Base-by-base conservation (phyloP, 257 asterid species). In the Ligustrum vulgare region DNA sequence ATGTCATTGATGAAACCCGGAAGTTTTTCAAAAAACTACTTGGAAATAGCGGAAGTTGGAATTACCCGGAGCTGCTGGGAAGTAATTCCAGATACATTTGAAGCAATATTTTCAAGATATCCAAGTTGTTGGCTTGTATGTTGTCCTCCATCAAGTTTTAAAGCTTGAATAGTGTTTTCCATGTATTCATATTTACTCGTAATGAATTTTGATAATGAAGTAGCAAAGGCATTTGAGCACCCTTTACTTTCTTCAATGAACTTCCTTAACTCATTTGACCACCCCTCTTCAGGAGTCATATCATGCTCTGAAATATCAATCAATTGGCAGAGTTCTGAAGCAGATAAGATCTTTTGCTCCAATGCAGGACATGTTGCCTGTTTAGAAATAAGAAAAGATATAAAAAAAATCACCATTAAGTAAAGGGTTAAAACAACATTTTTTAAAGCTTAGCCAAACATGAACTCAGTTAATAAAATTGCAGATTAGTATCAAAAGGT, bases 301-400 rank as follows among this genome's bases (percentile, higher is more conserved):
- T 81, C 79, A 54, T 78, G 84, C 72, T 81, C 81, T 62, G 82
- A 78, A 72, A 89, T 74, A 25, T 82, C 75, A 36, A 86, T 86
- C 34, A 23, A 22, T 25, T 77, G 37, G 11, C 68, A 51, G 75
- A 83, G 78, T 39, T 87, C 96, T 32, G 84, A 87, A 47, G 78
- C 74, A 49, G 84, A 88, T 79, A 89, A 83, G 81, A 86, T 80
- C 78, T 80, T 79, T 69, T 86, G 87, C 31, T 83, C 98, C 77
- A 77, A 70, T 20, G 98, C 86, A 72, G 98, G 97, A 81, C 98
- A 91, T 56, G 96, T 92, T 58, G 99, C 99, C 98, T 94, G 90
- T 37, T 80, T 11, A 23, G 77, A 81, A 71, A 82, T 71, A 68
- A 70, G 72, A 32, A 76, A 77, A 75, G 35, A 54, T 51, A 75